Percentiles rank a stretch among this genome's conserved stretches.
phyloP scores from a whole-genome alignment of 768 basidiomycete genomes.

The Infundibulicybe gibba region DNA sequence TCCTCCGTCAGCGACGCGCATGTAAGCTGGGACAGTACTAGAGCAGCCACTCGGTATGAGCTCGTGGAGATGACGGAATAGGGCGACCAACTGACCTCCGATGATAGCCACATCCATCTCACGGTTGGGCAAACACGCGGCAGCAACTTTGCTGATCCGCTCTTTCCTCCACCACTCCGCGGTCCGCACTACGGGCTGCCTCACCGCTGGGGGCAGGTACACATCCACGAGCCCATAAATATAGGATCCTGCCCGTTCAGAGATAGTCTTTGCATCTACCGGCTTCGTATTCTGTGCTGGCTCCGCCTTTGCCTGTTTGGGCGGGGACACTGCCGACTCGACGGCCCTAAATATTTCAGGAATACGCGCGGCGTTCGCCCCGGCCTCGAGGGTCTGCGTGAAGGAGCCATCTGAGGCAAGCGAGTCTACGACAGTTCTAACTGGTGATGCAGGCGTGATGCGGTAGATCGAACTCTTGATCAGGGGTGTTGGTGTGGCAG shows the following conservation, averaged over 20 bases:
- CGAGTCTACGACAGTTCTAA: conserved; percentile 47
- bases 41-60: conserved; percentile 1
- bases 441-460: conserved; percentile 24
- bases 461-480: conserved; percentile 7
- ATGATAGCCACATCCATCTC: conserved; percentile 61
- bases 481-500: conserved; percentile 33
- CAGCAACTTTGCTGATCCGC: conserved; percentile 47
- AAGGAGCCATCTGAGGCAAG: conserved; percentile 60
- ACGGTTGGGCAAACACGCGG: conserved; percentile 53
- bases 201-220: conserved; percentile 1
- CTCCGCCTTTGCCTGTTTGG: conserved; percentile 15
- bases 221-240: neutral
- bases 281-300: too few relatives aligned
- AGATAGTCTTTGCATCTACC: conserved; percentile 12
- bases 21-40: conserved; percentile 65
- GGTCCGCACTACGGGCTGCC: neutral
- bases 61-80: neutral
- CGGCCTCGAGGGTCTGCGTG: conserved; percentile 45
- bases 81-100: conserved; percentile 43
- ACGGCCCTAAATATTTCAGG: conserved; percentile 45
- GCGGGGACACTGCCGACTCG: conserved; percentile 10
- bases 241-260: neutral
- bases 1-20: conserved; percentile 79
- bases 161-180: conserved; percentile 58
- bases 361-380: conserved; percentile 36